phyloP scores from a whole-genome alignment of 2,329 filamentous ascomycete species.

The Beauveria australis region DNA sequence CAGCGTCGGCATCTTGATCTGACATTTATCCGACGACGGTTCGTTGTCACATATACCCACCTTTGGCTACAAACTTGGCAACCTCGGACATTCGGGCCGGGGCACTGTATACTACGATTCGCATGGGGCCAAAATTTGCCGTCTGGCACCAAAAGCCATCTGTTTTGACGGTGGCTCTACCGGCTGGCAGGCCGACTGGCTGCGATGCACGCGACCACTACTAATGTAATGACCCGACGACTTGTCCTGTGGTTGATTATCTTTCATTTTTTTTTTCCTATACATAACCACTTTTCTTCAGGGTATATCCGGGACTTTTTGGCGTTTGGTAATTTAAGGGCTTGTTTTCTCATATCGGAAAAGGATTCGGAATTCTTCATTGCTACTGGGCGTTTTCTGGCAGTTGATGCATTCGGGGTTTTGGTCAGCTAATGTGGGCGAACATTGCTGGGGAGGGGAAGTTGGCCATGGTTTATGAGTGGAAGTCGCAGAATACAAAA shows the following conservation, averaged over 20 bases:
- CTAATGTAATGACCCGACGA: slow-evolving; percentile 8
- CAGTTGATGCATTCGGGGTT: neutral
- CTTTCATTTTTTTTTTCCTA: neutral
- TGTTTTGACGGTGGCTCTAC: neutral
- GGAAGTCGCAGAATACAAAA: neutral
- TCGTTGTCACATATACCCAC: slow-evolving; percentile 3
- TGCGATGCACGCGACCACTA: slow-evolving; percentile 5
- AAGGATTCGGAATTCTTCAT: neutral
- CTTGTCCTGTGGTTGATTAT: neutral
- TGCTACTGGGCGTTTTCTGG: neutral
- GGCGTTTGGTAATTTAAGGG: neutral
- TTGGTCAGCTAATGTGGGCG: slow-evolving; percentile 1
- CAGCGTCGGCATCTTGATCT: neutral
- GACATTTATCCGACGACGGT: slow-evolving; percentile 1
- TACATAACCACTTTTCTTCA: slow-evolving; percentile 3
- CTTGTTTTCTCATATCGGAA: neutral
- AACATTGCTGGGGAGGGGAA: slow-evolving; percentile 2
- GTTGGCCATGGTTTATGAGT: neutral
- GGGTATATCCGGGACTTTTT: neutral
- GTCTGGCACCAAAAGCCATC: neutral
- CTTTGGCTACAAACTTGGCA: slow-evolving; percentile 2
- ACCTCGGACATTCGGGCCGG: neutral
- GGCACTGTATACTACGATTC: slow-evolving; percentile 6
- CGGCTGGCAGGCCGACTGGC: neutral
- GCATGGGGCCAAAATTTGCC: neutral